Percentiles rank a stretch among this genome's conserved stretches.
Conservation (phyloP, 2,329 filamentous ascomycete species). For the Neonectria faginata region DNA sequence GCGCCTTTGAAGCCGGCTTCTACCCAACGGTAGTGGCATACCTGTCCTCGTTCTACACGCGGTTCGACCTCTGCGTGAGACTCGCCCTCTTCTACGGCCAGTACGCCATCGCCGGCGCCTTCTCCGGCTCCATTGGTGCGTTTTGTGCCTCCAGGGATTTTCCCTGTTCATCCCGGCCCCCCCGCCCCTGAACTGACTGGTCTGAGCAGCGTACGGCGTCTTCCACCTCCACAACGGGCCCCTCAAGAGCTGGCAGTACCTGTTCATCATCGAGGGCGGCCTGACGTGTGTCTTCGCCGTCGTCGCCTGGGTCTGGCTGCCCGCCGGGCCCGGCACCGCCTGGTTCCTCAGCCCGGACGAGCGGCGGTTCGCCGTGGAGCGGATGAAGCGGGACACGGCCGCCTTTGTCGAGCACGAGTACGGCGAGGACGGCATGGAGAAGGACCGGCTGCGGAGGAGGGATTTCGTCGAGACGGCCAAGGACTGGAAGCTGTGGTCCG, state of each 20-base stretch:
- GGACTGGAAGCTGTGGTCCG: conserved; percentile 46
- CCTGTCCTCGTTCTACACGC: conserved; percentile 43
- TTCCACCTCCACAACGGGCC: conserved; percentile 41
- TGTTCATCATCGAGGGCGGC: conserved; percentile 76
- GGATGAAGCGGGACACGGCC: conserved; percentile 41
- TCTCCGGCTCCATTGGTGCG: conserved; percentile 45
- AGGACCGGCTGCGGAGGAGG: conserved; percentile 38
- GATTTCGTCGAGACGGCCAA: conserved; percentile 45
- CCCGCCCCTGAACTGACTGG: conserved; percentile 13
- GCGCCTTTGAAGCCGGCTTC: conserved; percentile 46
- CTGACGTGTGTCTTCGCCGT: conserved; percentile 49
- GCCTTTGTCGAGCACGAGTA: conserved; percentile 44
- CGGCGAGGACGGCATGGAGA: conserved; percentile 42
- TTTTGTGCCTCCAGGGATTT: not conserved
- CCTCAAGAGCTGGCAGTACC: conserved; percentile 72
- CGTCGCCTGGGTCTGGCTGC: conserved; percentile 44
- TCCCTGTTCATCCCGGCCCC: not conserved
- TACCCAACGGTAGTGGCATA: conserved; percentile 46
- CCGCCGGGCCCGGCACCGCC: conserved; percentile 41
- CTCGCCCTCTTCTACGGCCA: conserved; percentile 47
- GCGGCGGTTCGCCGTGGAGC: conserved; percentile 37
- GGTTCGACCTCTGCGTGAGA: conserved; percentile 42
- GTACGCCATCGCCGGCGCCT: conserved; percentile 45
- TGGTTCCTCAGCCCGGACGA: conserved; percentile 43
- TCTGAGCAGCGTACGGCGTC: conserved; percentile 42